Evolutionary conservation across 257 asterid species (phyloP).

Genomic region (Solanum chiquidenum): DNA sequence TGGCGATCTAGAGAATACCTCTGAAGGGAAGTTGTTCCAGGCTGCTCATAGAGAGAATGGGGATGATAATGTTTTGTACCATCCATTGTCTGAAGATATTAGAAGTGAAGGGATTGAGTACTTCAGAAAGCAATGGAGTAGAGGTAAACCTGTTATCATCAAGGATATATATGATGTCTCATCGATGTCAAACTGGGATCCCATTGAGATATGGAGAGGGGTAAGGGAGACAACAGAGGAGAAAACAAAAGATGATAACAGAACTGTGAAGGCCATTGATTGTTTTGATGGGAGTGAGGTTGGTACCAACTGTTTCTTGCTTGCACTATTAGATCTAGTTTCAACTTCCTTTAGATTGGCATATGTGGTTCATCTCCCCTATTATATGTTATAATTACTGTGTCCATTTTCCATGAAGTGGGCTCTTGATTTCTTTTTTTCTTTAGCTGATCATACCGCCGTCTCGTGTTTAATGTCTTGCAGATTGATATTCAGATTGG

Average conservation of each 20-base stretch:
- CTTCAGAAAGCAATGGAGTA: conserved; percentile 76
- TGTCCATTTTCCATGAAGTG: neutral
- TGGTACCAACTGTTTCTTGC: neutral
- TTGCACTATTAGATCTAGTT: neutral
- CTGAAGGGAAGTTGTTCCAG: conserved; percentile 31
- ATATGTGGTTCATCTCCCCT: neutral
- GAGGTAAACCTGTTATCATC: conserved; percentile 69
- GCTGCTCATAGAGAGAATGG: conserved; percentile 52
- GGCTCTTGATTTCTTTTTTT: neutral
- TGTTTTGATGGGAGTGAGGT: conserved; percentile 72
- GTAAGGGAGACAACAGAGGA: conserved; percentile 75
- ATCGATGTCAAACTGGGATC: conserved; percentile 71
- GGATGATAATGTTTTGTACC: conserved; percentile 49
- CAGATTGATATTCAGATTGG: conserved; percentile 70
- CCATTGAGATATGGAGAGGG: conserved; percentile 69
- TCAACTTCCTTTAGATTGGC: neutral
- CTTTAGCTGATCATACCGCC: conserved; percentile 6
- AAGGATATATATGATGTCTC: conserved; percentile 71
- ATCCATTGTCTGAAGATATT: conserved; percentile 61
- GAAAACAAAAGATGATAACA: conserved; percentile 53
- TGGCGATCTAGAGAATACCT: conserved; percentile 26
- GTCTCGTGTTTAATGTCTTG: conserved; percentile 18
- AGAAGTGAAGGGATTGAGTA: conserved; percentile 60
- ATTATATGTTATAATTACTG: neutral
- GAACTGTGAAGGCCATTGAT: conserved; percentile 74